A percentile compares a stretch with the other conserved stretches of the same genome.
These are phyloP conservation scores for Trichoderma asperelloides DNA, from an alignment of 495 filamentous ascomycete genomes.

Conservation along the genomic window DNA sequence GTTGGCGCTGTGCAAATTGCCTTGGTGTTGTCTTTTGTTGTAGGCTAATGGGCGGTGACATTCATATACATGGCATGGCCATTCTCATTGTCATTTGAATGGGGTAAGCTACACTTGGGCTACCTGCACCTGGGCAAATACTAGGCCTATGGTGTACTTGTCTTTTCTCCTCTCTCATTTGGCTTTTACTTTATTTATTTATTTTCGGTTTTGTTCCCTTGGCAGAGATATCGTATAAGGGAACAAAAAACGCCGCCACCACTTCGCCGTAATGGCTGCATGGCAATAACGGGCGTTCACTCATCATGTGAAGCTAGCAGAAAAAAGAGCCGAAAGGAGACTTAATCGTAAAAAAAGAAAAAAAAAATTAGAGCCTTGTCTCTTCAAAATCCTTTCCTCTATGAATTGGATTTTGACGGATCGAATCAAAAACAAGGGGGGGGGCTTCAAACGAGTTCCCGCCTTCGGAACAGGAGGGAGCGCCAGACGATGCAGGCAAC, in stretches of 20 bases:
- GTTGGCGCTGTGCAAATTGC: too few species aligned
- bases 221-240: not conserved
- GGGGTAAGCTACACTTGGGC: too few species aligned
- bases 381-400: not conserved
- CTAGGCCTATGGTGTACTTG: too few species aligned
- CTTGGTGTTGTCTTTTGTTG: too few species aligned
- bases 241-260: not conserved
- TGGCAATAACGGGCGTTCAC: not conserved
- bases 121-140: too few species aligned
- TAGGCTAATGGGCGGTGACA: too few species aligned
- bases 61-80: too few species aligned
- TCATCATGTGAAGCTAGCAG: not conserved
- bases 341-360: not conserved
- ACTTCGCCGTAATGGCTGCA: not conserved
- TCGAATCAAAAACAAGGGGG: too few species aligned
- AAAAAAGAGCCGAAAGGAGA: not conserved
- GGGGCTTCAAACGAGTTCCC: not conserved
- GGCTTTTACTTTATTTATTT: too few species aligned
- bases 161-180: too few species aligned
- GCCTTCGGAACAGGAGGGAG: not conserved
- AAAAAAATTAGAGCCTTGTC: too few species aligned
- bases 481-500: slow-evolving; percentile 1
- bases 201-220: not conserved
- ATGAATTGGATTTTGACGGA: not conserved
- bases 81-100: too few species aligned